Conservation (phyloP, 768 basidiomycete genomes). For the Termitomyces sp. region DNA sequence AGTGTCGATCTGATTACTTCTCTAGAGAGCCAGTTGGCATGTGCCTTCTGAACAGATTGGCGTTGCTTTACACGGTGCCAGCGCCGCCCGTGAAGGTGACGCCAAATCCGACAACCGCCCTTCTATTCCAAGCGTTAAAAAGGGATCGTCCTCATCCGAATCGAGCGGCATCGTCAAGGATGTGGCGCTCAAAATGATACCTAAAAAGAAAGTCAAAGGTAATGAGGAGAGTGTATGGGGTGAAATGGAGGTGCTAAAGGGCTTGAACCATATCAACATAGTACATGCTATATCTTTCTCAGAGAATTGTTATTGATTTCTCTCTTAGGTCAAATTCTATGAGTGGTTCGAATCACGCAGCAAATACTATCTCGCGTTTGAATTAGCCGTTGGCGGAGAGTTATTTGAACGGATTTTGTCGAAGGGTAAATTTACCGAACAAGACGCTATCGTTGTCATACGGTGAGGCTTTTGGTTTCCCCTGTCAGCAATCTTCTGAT, state of each 20-base stretch:
- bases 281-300: constrained; percentile 36
- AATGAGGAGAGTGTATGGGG: constrained; percentile 85
- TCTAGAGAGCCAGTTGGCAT: constrained; percentile 70
- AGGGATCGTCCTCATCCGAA: constrained; percentile 4
- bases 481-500: neutral
- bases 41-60: constrained; percentile 57
- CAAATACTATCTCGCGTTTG: constrained; percentile 95
- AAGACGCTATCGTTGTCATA: constrained; percentile 78
- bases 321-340: constrained; percentile 81
- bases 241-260: constrained; percentile 92
- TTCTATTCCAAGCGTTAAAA: constrained; percentile 14
- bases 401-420: constrained; percentile 85
- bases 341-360: constrained; percentile 94
- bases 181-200: constrained; percentile 85
- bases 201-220: constrained; percentile 93
- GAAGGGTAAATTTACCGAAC: constrained; percentile 90
- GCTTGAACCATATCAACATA: constrained; percentile 87
- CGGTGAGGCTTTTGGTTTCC: constrained; percentile 37
- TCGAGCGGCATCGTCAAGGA: constrained; percentile 48
- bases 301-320: neutral
- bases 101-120: constrained; percentile 14
- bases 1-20: neutral
- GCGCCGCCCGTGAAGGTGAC: constrained; percentile 24
- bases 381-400: constrained; percentile 92
- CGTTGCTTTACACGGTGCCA: constrained; percentile 55